These are phyloP conservation scores for Venturia oleaginea DNA, from an alignment of 2,329 filamentous ascomycete species.

Conservation along the genomic window DNA sequence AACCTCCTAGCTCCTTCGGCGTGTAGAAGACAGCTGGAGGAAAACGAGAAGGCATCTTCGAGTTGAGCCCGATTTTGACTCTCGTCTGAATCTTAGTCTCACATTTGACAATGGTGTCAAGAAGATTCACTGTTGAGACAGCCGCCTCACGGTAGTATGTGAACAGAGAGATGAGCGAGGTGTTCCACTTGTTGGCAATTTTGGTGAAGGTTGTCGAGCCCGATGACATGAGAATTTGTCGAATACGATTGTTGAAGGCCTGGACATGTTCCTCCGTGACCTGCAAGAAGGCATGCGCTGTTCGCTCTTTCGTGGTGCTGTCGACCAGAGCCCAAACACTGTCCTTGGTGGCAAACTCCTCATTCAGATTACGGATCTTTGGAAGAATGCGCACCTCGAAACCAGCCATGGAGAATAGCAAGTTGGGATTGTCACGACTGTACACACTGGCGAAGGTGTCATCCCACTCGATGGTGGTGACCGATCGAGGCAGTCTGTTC, in stretches of 20 bases:
- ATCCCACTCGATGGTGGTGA: conserved; percentile 98
- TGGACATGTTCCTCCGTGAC: conserved; percentile 97
- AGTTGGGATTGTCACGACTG: conserved; percentile 92
- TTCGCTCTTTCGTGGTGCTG: conserved; percentile 93
- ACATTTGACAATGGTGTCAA: conserved; percentile 98
- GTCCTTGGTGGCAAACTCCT: conserved; percentile 95
- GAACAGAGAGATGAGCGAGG: conserved; percentile 89
- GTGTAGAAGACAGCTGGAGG: conserved; percentile 98
- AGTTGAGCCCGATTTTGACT: conserved; percentile 97
- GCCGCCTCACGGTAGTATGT: conserved; percentile 98
- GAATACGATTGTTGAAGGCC: conserved; percentile 98
- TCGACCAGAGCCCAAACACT: conserved; percentile 97
- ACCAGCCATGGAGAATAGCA: conserved; percentile 95
- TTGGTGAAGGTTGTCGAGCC: conserved; percentile 99
- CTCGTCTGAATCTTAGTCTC: conserved; percentile 99
- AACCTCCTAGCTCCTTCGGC: conserved; percentile 89
- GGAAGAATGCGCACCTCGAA: conserved; percentile 96
- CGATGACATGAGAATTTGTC: conserved; percentile 98
- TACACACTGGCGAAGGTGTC: conserved; percentile 98
- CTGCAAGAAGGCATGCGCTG: conserved; percentile 92
- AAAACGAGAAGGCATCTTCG: conserved; percentile 98
- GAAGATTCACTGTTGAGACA: conserved; percentile 83
- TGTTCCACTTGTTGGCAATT: conserved; percentile 99
- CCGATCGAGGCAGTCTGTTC: conserved; percentile 85
- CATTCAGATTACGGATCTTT: conserved; percentile 88